phyloP scores from a whole-genome alignment of 2,329 filamentous ascomycete genomes.

The Chrysoporthe deuterocubensis region DNA sequence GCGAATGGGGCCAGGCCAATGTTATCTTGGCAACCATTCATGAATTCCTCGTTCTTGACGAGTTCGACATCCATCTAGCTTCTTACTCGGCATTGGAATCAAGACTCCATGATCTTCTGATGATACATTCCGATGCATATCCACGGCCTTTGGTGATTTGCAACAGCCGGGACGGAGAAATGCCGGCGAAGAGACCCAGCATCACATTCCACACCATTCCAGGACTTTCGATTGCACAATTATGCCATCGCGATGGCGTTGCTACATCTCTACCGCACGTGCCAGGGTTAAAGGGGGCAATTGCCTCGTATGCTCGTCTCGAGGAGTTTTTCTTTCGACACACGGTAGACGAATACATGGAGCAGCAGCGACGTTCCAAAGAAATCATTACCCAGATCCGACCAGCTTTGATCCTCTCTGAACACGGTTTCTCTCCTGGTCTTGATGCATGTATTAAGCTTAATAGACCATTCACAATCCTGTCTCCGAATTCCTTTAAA shows the following conservation, averaged over 20 bases:
- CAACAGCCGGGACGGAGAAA: not conserved
- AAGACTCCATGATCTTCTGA: constrained; percentile 9
- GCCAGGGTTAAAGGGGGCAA: constrained; percentile 15
- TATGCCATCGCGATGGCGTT: constrained; percentile 15
- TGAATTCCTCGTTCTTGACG: constrained; percentile 15
- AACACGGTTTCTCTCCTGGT: constrained; percentile 12
- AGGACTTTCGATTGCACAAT: constrained; percentile 12
- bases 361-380: constrained; percentile 8
- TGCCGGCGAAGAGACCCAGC: constrained; percentile 1
- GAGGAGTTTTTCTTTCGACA: constrained; percentile 13
- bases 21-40: constrained; percentile 18
- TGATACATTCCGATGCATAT: constrained; percentile 3
- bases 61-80: constrained; percentile 14
- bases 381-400: not conserved
- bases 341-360: constrained; percentile 18
- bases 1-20: constrained; percentile 21
- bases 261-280: constrained; percentile 2
- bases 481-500: constrained; percentile 21
- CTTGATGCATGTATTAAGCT: constrained; percentile 12
- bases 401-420: constrained; percentile 10
- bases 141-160: constrained; percentile 7
- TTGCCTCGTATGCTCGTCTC: constrained; percentile 13
- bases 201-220: constrained; percentile 18
- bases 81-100: constrained; percentile 7
- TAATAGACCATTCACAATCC: not conserved